Percentiles rank a stretch among this genome's conserved stretches.
Conservation (phyloP, 2,329 filamentous ascomycete genomes). For the Bimuria novae-zelandiae region DNA sequence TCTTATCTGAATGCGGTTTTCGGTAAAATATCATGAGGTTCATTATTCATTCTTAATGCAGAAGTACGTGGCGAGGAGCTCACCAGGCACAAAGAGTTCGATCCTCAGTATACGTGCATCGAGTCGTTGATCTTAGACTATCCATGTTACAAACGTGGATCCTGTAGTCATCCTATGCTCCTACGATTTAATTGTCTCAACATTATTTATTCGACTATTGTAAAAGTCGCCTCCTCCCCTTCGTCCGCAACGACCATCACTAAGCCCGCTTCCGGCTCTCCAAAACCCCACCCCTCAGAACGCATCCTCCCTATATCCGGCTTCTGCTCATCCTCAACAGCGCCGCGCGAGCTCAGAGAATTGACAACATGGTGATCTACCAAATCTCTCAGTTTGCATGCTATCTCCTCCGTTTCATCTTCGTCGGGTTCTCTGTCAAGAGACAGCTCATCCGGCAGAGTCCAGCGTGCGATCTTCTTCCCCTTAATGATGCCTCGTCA, state of each 20-base stretch:
- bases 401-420: constrained; percentile 7
- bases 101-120: too few relatives aligned
- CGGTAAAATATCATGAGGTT: too few relatives aligned
- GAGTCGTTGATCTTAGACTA: too few relatives aligned
- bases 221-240: constrained; percentile 6
- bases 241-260: constrained; percentile 3
- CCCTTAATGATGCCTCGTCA: constrained; percentile 14
- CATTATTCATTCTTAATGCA: too few relatives aligned
- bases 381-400: constrained; percentile 5
- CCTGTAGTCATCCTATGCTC: too few relatives aligned
- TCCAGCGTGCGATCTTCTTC: constrained; percentile 17
- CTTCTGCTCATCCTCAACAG: constrained; percentile 6
- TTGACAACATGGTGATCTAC: constrained; percentile 6
- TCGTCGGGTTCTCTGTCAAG: constrained; percentile 10
- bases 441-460: constrained; percentile 12
- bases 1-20: too few relatives aligned
- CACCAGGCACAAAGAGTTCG: too few relatives aligned
- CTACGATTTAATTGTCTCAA: too few relatives aligned
- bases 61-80: too few relatives aligned
- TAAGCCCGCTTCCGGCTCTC: constrained; percentile 4
- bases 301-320: constrained; percentile 8
- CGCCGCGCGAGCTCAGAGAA: constrained; percentile 1
- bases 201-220: constrained; percentile 7
- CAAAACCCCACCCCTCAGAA: constrained; percentile 1
- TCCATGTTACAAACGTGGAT: too few relatives aligned